A percentile compares a stretch with the other conserved stretches of the same genome.
phyloP scores from a whole-genome alignment of 2,329 filamentous ascomycete species.

The Fusarium beomiforme region DNA sequence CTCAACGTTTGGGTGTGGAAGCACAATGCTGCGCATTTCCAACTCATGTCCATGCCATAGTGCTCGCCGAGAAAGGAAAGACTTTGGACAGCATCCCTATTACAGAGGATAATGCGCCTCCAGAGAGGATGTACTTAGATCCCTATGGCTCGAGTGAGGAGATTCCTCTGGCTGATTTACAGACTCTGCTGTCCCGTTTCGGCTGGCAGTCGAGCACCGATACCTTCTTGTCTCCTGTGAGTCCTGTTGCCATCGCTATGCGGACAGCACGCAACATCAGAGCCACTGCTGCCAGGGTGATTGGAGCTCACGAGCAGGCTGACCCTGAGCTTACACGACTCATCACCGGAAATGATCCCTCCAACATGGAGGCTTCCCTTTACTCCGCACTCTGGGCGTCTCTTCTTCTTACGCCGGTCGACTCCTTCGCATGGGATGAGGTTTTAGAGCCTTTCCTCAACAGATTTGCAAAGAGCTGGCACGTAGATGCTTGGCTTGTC shows the following conservation, averaged over 20 bases:
- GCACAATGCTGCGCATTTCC: slow-evolving; percentile 85
- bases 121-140: slow-evolving; percentile 78
- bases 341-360: slow-evolving; percentile 47
- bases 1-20: slow-evolving; percentile 76
- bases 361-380: slow-evolving; percentile 66
- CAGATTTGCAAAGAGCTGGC: slow-evolving; percentile 50
- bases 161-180: slow-evolving; percentile 68
- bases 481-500: slow-evolving; percentile 78
- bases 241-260: slow-evolving; percentile 73
- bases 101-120: slow-evolving; percentile 50
- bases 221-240: slow-evolving; percentile 71
- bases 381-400: slow-evolving; percentile 81
- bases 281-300: slow-evolving; percentile 63
- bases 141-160: slow-evolving; percentile 79
- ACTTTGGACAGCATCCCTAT: slow-evolving; percentile 65
- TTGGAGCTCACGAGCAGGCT: slow-evolving; percentile 43
- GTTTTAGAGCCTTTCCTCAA: slow-evolving; percentile 71
- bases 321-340: slow-evolving; percentile 47
- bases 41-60: slow-evolving; percentile 84
- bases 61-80: slow-evolving; percentile 69
- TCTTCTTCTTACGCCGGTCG: slow-evolving; percentile 63
- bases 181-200: slow-evolving; percentile 64
- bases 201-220: slow-evolving; percentile 55
- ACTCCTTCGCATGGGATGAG: slow-evolving; percentile 65
- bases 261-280: slow-evolving; percentile 82